These are phyloP conservation scores for Cephalotrichum gorgonifer DNA, from an alignment of 2,329 filamentous ascomycete genomes.

Conservation along the genomic window DNA sequence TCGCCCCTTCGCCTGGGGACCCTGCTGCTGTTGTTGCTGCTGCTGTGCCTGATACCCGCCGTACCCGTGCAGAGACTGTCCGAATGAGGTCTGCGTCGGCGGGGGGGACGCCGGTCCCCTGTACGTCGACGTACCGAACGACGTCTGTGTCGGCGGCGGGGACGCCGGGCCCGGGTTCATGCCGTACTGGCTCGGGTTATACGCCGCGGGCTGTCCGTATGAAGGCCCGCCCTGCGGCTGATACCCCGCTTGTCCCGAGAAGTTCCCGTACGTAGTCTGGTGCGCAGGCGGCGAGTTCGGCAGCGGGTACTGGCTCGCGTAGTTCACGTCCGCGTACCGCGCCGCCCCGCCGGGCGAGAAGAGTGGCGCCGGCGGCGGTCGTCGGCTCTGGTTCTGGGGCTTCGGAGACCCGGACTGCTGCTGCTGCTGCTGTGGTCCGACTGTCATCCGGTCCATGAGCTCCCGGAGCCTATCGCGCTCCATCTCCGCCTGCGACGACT, in stretches of 20 bases:
- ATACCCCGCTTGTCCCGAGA: constrained; percentile 22
- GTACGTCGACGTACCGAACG: constrained; percentile 29
- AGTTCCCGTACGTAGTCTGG: constrained; percentile 22
- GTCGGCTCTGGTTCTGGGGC: constrained; percentile 13
- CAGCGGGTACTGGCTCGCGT: constrained; percentile 48
- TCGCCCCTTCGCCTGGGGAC: constrained; percentile 14
- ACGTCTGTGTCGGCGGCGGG: constrained; percentile 52
- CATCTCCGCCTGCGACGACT: constrained; percentile 56
- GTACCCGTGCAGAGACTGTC: constrained; percentile 25
- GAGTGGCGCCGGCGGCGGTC: constrained; percentile 30
- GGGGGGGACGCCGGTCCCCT: constrained; percentile 34
- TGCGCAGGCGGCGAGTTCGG: constrained; percentile 45
- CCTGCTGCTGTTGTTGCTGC: constrained; percentile 29
- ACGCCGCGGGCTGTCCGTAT: constrained; percentile 37
- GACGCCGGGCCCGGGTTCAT: constrained; percentile 47
- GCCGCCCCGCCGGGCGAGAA: constrained; percentile 36
- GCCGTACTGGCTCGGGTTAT: constrained; percentile 51
- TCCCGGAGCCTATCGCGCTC: constrained; percentile 79
- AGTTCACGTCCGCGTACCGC: constrained; percentile 44
- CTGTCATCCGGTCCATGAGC: constrained; percentile 91
- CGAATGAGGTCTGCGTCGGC: constrained; percentile 44
- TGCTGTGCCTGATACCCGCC: constrained; percentile 24
- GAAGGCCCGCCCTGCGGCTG: constrained; percentile 28
- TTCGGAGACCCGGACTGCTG: constrained; percentile 20
- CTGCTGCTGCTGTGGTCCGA: constrained; percentile 57